Evolutionary conservation across 2,329 filamentous ascomycete species (phyloP).

Genomic region (Penicillium sp.): DNA sequence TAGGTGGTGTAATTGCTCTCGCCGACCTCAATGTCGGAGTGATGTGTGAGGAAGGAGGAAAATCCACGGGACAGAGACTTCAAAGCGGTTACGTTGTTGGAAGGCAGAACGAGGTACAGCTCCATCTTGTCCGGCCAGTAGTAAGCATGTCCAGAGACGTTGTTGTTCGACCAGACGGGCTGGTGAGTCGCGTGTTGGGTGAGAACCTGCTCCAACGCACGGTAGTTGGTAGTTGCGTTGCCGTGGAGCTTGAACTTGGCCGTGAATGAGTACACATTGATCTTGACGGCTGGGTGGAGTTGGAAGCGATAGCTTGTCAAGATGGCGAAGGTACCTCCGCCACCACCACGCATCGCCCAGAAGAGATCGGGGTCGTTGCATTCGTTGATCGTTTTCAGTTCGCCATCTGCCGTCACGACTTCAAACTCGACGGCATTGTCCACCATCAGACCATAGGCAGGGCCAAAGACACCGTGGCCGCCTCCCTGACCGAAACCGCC

Average conservation of each 20-base stretch:
- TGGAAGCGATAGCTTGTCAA: constrained; percentile 12
- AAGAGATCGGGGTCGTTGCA: constrained; percentile 48
- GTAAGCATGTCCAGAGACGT: constrained; percentile 7
- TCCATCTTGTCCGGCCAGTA: constrained; percentile 8
- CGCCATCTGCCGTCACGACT: constrained; percentile 49
- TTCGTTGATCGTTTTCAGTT: constrained; percentile 45
- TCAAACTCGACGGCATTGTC: constrained; percentile 52
- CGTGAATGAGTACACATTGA: constrained; percentile 8
- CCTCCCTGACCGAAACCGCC: constrained; percentile 51
- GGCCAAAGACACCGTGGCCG: constrained; percentile 54
- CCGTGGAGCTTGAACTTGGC: constrained; percentile 5
- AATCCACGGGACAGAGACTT: constrained; percentile 4
- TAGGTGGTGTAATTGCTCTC: constrained; percentile 7
- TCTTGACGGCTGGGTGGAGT: constrained; percentile 6
- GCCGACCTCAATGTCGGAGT: constrained; percentile 2
- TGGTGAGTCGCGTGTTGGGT: constrained; percentile 7
- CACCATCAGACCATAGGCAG: constrained; percentile 44
- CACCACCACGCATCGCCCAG: constrained; percentile 52
- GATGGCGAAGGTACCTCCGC: constrained; percentile 17
- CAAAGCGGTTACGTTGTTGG: constrained; percentile 3
- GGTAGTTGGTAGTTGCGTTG: constrained; percentile 1
- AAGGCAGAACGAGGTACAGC: constrained; percentile 6
- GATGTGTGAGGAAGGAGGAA: constrained; percentile 1
- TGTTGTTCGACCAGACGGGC: constrained; percentile 6
- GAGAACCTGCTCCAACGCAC: constrained; percentile 7